Conservation (phyloP, 2,329 filamentous ascomycete genomes). For the Tolypocladium paradoxum region DNA sequence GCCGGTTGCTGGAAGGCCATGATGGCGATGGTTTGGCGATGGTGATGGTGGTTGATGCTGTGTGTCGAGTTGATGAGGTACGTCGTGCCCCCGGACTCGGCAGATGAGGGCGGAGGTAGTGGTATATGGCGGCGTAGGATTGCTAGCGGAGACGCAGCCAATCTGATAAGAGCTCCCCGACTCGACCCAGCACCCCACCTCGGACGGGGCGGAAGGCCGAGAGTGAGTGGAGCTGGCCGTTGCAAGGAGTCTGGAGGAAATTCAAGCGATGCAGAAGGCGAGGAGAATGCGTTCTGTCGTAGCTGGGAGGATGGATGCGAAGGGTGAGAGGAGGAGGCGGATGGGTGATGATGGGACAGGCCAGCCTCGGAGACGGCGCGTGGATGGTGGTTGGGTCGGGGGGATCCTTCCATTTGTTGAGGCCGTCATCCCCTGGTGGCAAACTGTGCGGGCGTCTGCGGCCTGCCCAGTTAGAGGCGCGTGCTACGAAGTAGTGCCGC, state of each 20-base stretch:
- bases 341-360: neutral
- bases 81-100: neutral
- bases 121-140: neutral
- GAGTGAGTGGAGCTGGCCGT: neutral
- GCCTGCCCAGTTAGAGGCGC: too few relatives aligned
- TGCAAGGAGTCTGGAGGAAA: neutral
- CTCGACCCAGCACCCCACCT: neutral
- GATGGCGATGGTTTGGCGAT: neutral
- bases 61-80: constrained; percentile 2
- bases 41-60: neutral
- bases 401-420: neutral
- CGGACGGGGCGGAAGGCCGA: neutral
- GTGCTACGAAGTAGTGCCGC: too few relatives aligned
- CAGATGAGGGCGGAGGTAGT: neutral
- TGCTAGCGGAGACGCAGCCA: neutral
- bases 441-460: neutral
- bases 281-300: neutral
- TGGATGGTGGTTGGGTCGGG: neutral
- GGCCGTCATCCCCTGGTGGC: neutral
- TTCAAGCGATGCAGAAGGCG: neutral
- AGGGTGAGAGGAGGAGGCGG: neutral
- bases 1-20: constrained; percentile 54
- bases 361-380: neutral
- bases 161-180: neutral
- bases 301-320: neutral